Evolutionary conservation across 1,284 basidiomycete genomes (phyloP), one percentile per base, ranked within the genome.

Genomic region (Ustilago vetiveriae): DNA sequence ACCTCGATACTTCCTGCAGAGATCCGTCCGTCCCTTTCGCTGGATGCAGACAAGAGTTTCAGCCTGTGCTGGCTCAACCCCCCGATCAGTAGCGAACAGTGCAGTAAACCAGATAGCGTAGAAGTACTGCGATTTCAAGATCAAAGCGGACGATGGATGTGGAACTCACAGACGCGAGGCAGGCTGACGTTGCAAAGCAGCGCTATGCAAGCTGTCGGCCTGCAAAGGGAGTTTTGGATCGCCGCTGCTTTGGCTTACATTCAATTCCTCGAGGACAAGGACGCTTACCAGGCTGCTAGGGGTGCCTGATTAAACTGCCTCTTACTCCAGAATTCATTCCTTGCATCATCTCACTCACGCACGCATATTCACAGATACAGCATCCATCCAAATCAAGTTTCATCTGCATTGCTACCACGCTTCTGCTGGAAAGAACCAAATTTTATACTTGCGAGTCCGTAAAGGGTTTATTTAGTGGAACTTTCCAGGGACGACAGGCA

Each of bases 401-500:
- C 16, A 10, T 16, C 32, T 35, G 32, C 32, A 35, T 35, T 35
- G n/a, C n/a, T n/a, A n/a, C n/a, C n/a, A n/a, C n/a, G n/a, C n/a
- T n/a, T n/a, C n/a, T n/a, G n/a, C n/a, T n/a, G n/a, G n/a, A n/a
- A n/a, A n/a, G n/a, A n/a, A n/a, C n/a, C n/a, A n/a, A n/a, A n/a
- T n/a, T n/a, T n/a, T n/a, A n/a, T n/a, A n/a, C 10, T 6, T 9
- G n/a, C 32, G 16, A 11, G 32, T 35, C 6, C 16, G 8, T 35
- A 6, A 35, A 35, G n/a, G 16, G 10, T 6, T 11, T 35, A 16
- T n/a, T 16, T 29, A 77, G 62, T 80, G 79, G 59, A 80, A 66
- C 79, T 81, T 87, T 5, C 90, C 89, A 1, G 88, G 89, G 2
- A 89, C 85, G 23, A 90, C 88, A 2, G 91, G 91, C 69, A 88